phyloP scores from a whole-genome alignment of 768 basidiomycete species.

The Floccularia luteovirens region DNA sequence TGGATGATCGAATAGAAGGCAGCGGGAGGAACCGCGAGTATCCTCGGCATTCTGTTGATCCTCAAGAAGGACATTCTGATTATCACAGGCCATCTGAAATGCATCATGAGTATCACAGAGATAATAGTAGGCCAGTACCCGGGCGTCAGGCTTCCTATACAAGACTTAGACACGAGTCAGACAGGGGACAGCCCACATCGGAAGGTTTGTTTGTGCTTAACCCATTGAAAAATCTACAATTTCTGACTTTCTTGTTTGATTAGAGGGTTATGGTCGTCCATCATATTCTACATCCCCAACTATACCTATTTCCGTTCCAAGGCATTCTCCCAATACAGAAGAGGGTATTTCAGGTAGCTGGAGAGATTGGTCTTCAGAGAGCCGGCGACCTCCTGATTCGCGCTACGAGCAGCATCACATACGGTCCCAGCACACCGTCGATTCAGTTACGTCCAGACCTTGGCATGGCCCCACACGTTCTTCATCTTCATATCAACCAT shows the following conservation, averaged over 20 bases:
- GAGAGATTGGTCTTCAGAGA: neutral
- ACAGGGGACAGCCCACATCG: neutral
- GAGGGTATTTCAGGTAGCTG: neutral
- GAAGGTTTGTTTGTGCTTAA: neutral
- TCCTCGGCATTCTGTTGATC: neutral
- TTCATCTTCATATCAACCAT: neutral
- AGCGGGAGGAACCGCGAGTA: too few relatives aligned
- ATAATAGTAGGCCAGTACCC: neutral
- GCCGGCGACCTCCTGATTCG: constrained; percentile 9
- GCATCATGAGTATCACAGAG: too few relatives aligned
- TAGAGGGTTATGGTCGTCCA: neutral
- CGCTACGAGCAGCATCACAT: constrained; percentile 5
- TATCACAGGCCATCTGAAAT: neutral
- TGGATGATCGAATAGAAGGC: neutral
- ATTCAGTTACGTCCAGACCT: neutral
- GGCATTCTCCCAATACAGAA: neutral
- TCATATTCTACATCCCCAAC: neutral
- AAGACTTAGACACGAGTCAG: neutral
- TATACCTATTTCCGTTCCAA: constrained; percentile 1
- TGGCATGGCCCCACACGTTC: neutral
- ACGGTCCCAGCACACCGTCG: neutral
- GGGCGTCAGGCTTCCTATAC: neutral
- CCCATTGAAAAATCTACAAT: neutral
- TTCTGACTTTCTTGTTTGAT: neutral
- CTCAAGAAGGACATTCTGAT: neutral